A percentile compares a stretch with the other conserved stretches of the same genome.
Conservation (phyloP, 306 rosid species). For the Trichosanthes cucumerina region DNA sequence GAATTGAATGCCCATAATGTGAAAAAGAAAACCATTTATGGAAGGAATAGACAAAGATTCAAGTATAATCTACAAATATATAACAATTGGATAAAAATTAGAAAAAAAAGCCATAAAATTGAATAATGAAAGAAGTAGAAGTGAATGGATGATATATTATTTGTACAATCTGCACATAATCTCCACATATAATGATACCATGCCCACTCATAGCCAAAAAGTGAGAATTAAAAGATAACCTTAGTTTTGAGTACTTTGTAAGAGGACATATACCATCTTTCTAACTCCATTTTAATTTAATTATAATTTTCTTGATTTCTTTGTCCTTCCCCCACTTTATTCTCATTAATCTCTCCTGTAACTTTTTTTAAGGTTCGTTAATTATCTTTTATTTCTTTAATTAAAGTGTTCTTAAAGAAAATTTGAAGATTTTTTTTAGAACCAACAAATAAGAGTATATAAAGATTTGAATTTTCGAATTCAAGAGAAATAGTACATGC, state of each 20-base stretch:
- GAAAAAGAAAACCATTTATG: too few species aligned
- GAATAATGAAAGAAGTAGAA: background rate
- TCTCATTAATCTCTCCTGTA: background rate
- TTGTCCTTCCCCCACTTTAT: background rate
- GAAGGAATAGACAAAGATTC: too few species aligned
- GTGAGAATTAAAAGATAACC: background rate
- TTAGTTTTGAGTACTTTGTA: background rate
- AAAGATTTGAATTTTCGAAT: too few species aligned
- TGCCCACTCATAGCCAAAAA: background rate
- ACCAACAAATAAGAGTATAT: too few species aligned
- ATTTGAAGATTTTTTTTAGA: background rate
- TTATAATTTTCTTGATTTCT: background rate
- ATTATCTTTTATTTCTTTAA: background rate
- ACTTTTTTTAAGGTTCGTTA: background rate
- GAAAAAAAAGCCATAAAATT: background rate
- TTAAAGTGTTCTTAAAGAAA: background rate
- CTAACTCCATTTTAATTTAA: background rate
- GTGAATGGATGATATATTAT: background rate
- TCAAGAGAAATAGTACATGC: too few species aligned
- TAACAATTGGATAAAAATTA: background rate
- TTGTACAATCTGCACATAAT: background rate
- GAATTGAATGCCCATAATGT: background rate
- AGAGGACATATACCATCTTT: background rate
- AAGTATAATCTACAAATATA: background rate
- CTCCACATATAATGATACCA: constrained; percentile 3